Base-by-base conservation (phyloP, 75 land plant genomes). In the Cryptomeria japonica region DNA sequence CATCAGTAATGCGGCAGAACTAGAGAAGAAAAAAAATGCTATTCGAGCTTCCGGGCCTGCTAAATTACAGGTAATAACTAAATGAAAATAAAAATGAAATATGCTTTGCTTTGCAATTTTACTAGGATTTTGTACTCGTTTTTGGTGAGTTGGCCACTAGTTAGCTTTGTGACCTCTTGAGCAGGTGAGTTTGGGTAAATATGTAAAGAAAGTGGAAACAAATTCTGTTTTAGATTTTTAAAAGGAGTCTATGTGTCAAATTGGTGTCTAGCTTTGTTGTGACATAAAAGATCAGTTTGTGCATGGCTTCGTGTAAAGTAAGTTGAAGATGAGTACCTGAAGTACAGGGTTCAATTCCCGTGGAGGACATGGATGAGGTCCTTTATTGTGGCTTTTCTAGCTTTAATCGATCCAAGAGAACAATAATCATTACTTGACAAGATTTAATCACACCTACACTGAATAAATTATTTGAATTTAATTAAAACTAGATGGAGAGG, bases 31-130 rank as follows among this genome's bases (percentile, higher is more conserved):
- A 88, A 92, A 92, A 55, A 79, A 87, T 32, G 87, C 92, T 6
- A 94, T 95, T 72, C 88, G 92, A 22, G 61, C 51, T 72, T 92
- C 92, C 11, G 93, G 96, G 36, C 88, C 92, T 22, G 36, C 88
- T 13, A 93, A 94, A 76, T 88, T 95, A 64, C 96, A 95, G 94
- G 96, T 94, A 14, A 51, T 51, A 51, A 13, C 14, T 0, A 13
- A 1, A 51, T 51, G 55, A 51, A 51, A 51, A 51, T 51, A 51
- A 51, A 51, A 51, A 51, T 51, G 16, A 13, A 51, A 14, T 11
- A 11, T 49, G 51, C 51, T 49, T 10, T 49, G 51, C 51, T 49
- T 10, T 51, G 55, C 13, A 51, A 51, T 51, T 51, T 51, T 51
- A 13, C 55, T 51, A 51, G 55, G 55, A 12, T 12, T 51, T 14